Evolutionary conservation across 352 stramenopile species (phyloP).

Genomic region (Phytophthora hibernalis): DNA sequence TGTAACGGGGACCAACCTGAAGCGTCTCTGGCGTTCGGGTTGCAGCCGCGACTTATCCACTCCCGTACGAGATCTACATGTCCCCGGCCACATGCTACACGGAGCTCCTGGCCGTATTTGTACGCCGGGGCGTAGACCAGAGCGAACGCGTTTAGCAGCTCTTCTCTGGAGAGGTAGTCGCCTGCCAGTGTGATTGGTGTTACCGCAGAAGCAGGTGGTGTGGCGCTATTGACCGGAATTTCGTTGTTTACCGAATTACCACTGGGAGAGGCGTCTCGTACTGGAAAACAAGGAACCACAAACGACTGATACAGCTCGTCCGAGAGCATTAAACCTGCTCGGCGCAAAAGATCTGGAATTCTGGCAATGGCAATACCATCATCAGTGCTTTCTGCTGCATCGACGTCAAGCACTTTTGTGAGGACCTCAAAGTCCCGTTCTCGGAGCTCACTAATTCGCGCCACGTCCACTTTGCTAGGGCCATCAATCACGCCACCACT

Average conservation of each 20-base stretch:
- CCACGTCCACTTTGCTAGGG: slow-evolving; percentile 59
- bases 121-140: slow-evolving; percentile 70
- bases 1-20: slow-evolving; percentile 71
- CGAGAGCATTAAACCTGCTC: slow-evolving; percentile 36
- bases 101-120: slow-evolving; percentile 75
- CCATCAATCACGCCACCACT: slow-evolving; percentile 70
- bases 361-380: slow-evolving; percentile 32
- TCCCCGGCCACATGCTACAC: slow-evolving; percentile 63
- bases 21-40: slow-evolving; percentile 67
- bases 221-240: background rate
- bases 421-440: slow-evolving; percentile 61
- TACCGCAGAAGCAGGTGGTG: background rate
- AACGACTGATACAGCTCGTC: slow-evolving; percentile 51
- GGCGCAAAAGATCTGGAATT: slow-evolving; percentile 48
- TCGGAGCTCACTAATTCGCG: slow-evolving; percentile 69
- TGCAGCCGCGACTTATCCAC: slow-evolving; percentile 61
- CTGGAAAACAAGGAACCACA: slow-evolving; percentile 40
- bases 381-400: slow-evolving; percentile 24
- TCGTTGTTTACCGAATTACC: background rate
- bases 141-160: slow-evolving; percentile 68
- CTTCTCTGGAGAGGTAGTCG: slow-evolving; percentile 26
- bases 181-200: background rate
- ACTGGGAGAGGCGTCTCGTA: slow-evolving; percentile 14
- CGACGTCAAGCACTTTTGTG: slow-evolving; percentile 37
- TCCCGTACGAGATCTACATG: slow-evolving; percentile 52